Conservation (phyloP, 345 rosid genomes). For the Stellera chamaejasme region DNA sequence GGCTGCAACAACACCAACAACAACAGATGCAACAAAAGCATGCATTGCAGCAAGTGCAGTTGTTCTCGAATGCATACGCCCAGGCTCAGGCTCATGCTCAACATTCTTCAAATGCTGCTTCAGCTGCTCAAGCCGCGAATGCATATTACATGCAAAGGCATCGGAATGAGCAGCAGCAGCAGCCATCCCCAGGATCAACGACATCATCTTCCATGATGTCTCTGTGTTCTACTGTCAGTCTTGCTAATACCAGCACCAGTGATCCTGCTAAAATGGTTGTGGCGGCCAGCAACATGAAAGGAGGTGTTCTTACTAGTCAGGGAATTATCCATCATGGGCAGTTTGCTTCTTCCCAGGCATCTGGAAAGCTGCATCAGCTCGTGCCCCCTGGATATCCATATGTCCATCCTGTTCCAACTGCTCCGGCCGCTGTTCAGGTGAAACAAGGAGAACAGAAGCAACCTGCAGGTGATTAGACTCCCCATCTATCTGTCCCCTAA, state of each 20-base stretch:
- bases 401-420: conserved; percentile 47
- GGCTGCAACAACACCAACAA: conserved; percentile 43
- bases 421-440: conserved; percentile 55
- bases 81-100: conserved; percentile 40
- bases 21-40: conserved; percentile 49
- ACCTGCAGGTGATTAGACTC: conserved; percentile 71
- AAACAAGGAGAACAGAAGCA: conserved; percentile 86
- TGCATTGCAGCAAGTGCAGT: conserved; percentile 46
- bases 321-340: conserved; percentile 36
- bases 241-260: conserved; percentile 30
- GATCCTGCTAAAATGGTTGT: conserved; percentile 75
- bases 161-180: conserved; percentile 39
- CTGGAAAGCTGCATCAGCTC: conserved; percentile 56
- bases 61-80: conserved; percentile 45
- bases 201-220: conserved; percentile 51
- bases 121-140: conserved; percentile 26
- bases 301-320: conserved; percentile 44
- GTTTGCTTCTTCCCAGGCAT: conserved; percentile 35
- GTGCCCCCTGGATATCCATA: conserved; percentile 55
- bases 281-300: conserved; percentile 56
- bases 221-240: conserved; percentile 35
- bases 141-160: conserved; percentile 70
- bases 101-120: conserved; percentile 29
- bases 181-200: conserved; percentile 34
- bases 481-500: background rate